Evolutionary conservation across 2,329 filamentous ascomycete species (phyloP).

Genomic region (Remersonia thermophila): DNA sequence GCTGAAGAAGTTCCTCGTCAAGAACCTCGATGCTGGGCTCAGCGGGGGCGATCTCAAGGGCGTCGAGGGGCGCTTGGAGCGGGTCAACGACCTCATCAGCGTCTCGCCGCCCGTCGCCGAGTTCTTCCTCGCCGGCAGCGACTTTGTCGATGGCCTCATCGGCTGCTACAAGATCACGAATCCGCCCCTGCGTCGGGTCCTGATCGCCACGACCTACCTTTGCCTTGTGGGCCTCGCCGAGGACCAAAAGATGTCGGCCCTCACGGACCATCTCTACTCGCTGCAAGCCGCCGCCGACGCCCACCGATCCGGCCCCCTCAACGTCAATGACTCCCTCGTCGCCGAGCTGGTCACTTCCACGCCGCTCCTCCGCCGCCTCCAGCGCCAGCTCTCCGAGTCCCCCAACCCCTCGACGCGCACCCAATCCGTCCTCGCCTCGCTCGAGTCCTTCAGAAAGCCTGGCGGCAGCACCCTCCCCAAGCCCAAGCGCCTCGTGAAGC

Average conservation of each 20-base stretch:
- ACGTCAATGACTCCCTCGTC: constrained; percentile 59
- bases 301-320: constrained; percentile 43
- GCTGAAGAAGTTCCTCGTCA: constrained; percentile 50
- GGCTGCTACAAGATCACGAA: constrained; percentile 53
- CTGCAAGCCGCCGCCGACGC: constrained; percentile 60
- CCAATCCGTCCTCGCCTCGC: constrained; percentile 45
- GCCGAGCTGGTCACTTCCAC: constrained; percentile 72
- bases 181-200: constrained; percentile 48
- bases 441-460: constrained; percentile 48
- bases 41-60: constrained; percentile 38
- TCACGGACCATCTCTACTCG: constrained; percentile 74
- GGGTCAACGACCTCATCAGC: constrained; percentile 52
- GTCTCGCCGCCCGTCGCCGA: constrained; percentile 43
- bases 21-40: constrained; percentile 48
- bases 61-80: constrained; percentile 42
- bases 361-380: constrained; percentile 55
- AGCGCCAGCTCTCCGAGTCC: constrained; percentile 38
- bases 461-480: constrained; percentile 38
- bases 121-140: constrained; percentile 70
- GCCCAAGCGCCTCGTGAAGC: constrained; percentile 35
- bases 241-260: constrained; percentile 54
- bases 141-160: constrained; percentile 70
- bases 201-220: constrained; percentile 64
- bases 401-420: constrained; percentile 41
- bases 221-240: constrained; percentile 61